phyloP scores from a whole-genome alignment of 441 rosid genomes.

The Pelargonium cotyledonis region DNA sequence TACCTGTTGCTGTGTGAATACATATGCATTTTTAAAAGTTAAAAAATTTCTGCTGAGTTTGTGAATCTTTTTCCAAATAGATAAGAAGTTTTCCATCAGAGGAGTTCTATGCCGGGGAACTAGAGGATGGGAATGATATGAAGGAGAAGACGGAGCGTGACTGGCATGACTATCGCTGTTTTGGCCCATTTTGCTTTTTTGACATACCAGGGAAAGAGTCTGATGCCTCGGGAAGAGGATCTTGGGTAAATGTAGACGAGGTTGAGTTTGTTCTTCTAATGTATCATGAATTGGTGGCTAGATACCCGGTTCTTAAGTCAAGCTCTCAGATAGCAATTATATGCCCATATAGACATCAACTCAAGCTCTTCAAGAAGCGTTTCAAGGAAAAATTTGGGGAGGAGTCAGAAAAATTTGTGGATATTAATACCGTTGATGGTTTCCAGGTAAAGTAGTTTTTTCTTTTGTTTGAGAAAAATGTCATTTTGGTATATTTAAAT shows the following conservation, averaged over 20 bases:
- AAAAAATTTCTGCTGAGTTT: neutral
- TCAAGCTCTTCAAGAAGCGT: conserved; percentile 70
- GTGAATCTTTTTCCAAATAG: conserved; percentile 31
- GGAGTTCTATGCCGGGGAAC: conserved; percentile 64
- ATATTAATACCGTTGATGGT: conserved; percentile 87
- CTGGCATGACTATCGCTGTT: conserved; percentile 74
- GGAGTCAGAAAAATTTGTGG: conserved; percentile 65
- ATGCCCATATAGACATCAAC: conserved; percentile 85
- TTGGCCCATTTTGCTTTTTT: conserved; percentile 86
- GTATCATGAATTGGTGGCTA: conserved; percentile 69
- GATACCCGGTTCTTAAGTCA: conserved; percentile 66
- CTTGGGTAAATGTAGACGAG: conserved; percentile 71
- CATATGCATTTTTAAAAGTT: no score
- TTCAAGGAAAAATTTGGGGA: conserved; percentile 66
- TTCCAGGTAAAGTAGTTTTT: conserved; percentile 63
- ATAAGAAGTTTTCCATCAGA: conserved; percentile 88
- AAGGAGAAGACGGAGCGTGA: conserved; percentile 55
- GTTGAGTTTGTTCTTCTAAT: conserved; percentile 69
- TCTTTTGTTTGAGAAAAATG: neutral
- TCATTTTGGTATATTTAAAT: neutral
- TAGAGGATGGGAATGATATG: conserved; percentile 75
- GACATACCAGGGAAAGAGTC: conserved; percentile 80
- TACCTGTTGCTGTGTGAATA: no score
- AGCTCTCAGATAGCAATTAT: conserved; percentile 84
- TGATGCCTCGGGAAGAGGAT: conserved; percentile 76